A percentile compares a stretch with the other conserved stretches of the same genome.
phyloP scores from a whole-genome alignment of 805 yeast genomes.

The Ogataea zsoltii region DNA sequence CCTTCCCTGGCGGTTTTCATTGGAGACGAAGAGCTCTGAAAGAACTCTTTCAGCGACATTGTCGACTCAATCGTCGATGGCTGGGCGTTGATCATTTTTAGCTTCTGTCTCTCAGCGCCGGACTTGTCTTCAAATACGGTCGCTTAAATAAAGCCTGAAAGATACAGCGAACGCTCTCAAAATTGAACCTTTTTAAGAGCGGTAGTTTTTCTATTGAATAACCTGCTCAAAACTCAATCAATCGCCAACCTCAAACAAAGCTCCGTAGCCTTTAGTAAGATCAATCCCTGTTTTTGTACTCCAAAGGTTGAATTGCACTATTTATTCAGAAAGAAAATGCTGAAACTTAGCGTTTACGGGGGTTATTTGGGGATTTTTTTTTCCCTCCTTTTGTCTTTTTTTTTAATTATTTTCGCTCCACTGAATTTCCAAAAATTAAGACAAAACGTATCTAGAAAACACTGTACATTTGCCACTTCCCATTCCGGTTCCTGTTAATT shows the following conservation, averaged over 20 bases:
- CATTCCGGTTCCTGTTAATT: too few relatives aligned
- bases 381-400: slow-evolving; percentile 3
- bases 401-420: not conserved
- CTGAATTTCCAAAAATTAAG: not conserved
- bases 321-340: not conserved
- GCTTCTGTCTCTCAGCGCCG: not conserved
- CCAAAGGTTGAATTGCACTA: not conserved
- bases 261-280: not conserved
- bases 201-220: not conserved
- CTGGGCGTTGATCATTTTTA: slow-evolving; percentile 19
- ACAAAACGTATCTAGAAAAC: not conserved
- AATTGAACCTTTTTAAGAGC: not conserved
- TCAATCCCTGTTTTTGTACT: not conserved
- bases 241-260: not conserved
- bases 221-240: not conserved
- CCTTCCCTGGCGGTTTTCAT: slow-evolving; percentile 7
- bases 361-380: slow-evolving; percentile 1
- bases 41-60: slow-evolving; percentile 17
- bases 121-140: not conserved
- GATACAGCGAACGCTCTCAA: not conserved
- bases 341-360: slow-evolving; percentile 9
- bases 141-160: not conserved
- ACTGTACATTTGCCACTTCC: too few relatives aligned
- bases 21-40: slow-evolving; percentile 12
- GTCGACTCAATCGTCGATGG: slow-evolving; percentile 14